Base-by-base conservation (phyloP, 2,329 filamentous ascomycete species). In the Fusarium paranaense region DNA sequence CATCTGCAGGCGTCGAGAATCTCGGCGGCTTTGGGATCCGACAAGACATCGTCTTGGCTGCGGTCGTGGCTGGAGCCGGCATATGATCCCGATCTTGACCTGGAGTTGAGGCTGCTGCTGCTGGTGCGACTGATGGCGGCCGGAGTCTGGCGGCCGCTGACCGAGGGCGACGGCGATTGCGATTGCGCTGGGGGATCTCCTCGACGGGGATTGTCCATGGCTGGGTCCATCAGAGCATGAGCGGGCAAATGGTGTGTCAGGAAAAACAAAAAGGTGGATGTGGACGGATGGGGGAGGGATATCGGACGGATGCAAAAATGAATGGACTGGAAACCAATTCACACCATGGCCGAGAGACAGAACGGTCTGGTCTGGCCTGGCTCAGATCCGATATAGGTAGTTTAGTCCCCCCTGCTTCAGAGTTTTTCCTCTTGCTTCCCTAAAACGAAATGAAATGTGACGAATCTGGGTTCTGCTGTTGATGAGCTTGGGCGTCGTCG, bases 1-100 rank as follows among this genome's bases (percentile, higher is more conserved):
- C 83, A 83, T 71, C 83, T 84, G 83, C 92, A 94, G 33, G 93
- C 93, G 52, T 87, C 85, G 22, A 88, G 81, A 57, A 85, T 79
- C 61, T 83, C 78, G 70, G 82, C 81, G 78, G 70, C 74, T 66
- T 82, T 90, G 45, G 73, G 70, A 32, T 50, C 66, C 59, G 69
- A 69, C 32, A 62, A 58, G 20, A 68, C 54, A 14, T 76, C 71
- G 14, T 64, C 38, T 59, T 73, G 68, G 62, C 71, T 70, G 16
- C 62, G 35, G 56, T 69, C 56, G 20, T 61, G n/a, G 50, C 60
- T 75, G 45, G 69, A 71, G 62, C 69, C 70, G 42, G 61, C 66
- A 32, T 64, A 52, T 13, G 70, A 72, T 40, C 27, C 40, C 6
- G 65, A 58, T 13, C 64, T 25, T 9, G 64, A 62, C 32, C 59